Conservation (phyloP, 345 rosid species). For the Anastatica hierochuntica region DNA sequence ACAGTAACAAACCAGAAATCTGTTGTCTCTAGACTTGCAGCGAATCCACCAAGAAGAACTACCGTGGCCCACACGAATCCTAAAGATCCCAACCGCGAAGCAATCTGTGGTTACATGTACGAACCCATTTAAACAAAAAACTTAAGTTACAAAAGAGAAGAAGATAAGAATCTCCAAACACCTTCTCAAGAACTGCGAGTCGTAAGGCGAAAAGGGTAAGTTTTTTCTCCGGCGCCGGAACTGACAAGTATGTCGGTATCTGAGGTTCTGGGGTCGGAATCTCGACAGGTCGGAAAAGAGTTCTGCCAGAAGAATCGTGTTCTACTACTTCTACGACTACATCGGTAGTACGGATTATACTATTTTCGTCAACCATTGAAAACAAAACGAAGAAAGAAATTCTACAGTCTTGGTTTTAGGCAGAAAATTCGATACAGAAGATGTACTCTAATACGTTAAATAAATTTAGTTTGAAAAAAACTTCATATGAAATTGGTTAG, state of each 20-base stretch:
- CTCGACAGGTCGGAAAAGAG: conserved; percentile 40
- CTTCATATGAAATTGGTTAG: too few relatives aligned
- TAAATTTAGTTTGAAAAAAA: too few relatives aligned
- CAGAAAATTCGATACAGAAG: too few relatives aligned
- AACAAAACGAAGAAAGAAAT: too few relatives aligned
- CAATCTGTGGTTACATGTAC: conserved; percentile 23
- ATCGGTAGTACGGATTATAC: conserved; percentile 18
- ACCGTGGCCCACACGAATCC: conserved; percentile 98
- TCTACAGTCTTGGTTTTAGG: too few relatives aligned
- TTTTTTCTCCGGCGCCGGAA: conserved; percentile 68
- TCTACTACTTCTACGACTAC: conserved; percentile 28
- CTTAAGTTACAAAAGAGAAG: neutral
- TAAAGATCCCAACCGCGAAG: conserved; percentile 74
- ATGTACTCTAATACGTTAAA: too few relatives aligned
- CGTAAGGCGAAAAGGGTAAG: conserved; percentile 82
- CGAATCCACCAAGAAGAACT: conserved; percentile 93
- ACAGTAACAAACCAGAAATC: conserved; percentile 88
- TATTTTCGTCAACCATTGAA: conserved; percentile 20
- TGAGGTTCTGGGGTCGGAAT: conserved; percentile 17
- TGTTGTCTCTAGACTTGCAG: conserved; percentile 50
- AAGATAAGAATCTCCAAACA: neutral
- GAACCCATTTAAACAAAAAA: neutral
- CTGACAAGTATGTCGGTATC: conserved; percentile 7
- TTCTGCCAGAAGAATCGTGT: conserved; percentile 26
- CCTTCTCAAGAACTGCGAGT: conserved; percentile 77